Base-by-base conservation (phyloP, 371 early-diverging fungal species). In the Mucor indicus region DNA sequence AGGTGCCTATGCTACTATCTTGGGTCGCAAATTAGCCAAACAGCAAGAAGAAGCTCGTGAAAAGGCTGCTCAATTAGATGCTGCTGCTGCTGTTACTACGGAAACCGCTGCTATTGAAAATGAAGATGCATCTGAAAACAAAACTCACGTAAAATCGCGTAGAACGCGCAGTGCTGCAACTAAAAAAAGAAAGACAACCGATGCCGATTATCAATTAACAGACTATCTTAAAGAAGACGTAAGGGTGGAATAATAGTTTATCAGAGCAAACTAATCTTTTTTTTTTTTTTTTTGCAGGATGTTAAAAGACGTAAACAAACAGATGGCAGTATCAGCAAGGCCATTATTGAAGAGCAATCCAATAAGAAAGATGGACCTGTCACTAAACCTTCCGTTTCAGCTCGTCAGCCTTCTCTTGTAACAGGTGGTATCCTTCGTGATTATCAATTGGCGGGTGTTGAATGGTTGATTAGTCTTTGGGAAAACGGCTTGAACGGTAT, bases 401-500 rank as follows among this genome's bases (percentile, higher is more conserved):
- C 83, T 1, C 74, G 90, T 25, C 94, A 96, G 65, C 94, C 94
- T 7, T 35, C 65, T 6, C 57, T 87, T 27, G 81, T 95, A 7
- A 89, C 88, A 3, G 93, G 92, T 36, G 95, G 93, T 45, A 63
- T 77, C 7, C 73, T 98, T 64, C 88, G 92, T 31, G 92, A 92
- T 43, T 95, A 99, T 69, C 99, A 99, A 73, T 58, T 98, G 36
- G 90, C 91, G 7, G 99, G 99, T 42, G 83, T 98, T 29, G 96
- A 99, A 67, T 99, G 99, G 99, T 76, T 99, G 53, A 87, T 95
- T 25, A 92, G 91, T 54, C 75, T 99, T 19, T 98, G 95, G 79
- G 94, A 98, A 49, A 95, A 96, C 61, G 96, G 97, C 22, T 79
- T 99, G 21, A 99, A 98, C 59, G 96, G 99, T 23, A 99, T 98